These are phyloP conservation scores for Phlyctochytrium arcticum DNA, from an alignment of 192 early-diverging fungal genomes.

Conservation along the genomic window DNA sequence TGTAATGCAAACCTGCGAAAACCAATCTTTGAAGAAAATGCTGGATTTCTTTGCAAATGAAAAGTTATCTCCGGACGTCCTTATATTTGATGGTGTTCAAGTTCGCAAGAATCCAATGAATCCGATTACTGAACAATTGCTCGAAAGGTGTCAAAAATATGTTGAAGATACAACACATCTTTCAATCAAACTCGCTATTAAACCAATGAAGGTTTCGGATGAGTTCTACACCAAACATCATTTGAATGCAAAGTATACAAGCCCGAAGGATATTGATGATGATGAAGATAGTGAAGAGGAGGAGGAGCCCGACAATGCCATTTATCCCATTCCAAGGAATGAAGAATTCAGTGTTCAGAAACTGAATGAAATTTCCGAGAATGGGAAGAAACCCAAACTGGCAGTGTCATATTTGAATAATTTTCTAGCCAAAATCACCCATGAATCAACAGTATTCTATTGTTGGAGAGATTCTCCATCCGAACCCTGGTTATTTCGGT, in stretches of 20 bases:
- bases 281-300: not conserved
- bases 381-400: not conserved
- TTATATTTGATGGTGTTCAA: slow-evolving; percentile 1
- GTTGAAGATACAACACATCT: not conserved
- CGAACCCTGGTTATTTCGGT: not conserved
- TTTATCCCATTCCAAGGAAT: not conserved
- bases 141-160: not conserved
- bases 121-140: not conserved
- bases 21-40: not conserved
- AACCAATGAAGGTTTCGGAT: slow-evolving; percentile 4
- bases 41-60: not conserved
- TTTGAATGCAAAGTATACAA: no score
- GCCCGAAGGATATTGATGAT: not conserved
- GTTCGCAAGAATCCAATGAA: not conserved
- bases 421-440: slow-evolving; percentile 5
- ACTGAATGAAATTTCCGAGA: not conserved
- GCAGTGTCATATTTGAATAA: slow-evolving; percentile 11
- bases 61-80: not conserved
- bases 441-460: not conserved
- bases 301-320: not conserved
- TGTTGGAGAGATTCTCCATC: not conserved
- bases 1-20: slow-evolving; percentile 11
- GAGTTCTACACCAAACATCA: slow-evolving; percentile 5
- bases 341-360: not conserved
- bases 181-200: not conserved